These are phyloP conservation scores for Coemansia sp. DNA, from an alignment of 192 early-diverging fungal species.

Conservation along the genomic window DNA sequence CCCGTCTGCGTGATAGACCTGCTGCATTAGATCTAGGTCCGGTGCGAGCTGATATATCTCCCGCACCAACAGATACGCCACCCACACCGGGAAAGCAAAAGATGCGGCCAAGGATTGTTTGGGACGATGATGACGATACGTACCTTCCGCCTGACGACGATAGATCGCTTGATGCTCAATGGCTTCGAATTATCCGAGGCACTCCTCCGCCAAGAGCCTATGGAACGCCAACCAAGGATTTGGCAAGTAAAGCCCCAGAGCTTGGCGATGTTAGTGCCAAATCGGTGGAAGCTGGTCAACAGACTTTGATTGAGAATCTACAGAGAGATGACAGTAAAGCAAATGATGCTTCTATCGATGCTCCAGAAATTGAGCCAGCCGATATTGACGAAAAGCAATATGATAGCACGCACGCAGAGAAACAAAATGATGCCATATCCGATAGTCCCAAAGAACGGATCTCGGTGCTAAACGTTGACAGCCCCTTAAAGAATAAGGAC, in stretches of 20 bases:
- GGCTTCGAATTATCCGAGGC: conserved; percentile 50
- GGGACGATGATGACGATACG: conserved; percentile 36
- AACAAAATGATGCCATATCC: too few relatives aligned
- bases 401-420: not conserved
- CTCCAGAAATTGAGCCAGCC: not conserved
- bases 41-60: conserved; percentile 19
- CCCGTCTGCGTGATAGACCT: not conserved
- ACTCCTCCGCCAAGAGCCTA: conserved; percentile 34
- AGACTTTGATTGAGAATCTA: not conserved
- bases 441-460: not conserved
- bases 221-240: conserved; percentile 1
- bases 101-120: conserved; percentile 29
- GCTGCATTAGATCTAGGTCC: not conserved
- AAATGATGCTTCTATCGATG: not conserved
- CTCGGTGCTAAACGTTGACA: conserved; percentile 3
- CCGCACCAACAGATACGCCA: conserved; percentile 10
- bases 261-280: not conserved
- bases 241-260: not conserved
- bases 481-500: conserved; percentile 25
- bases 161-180: conserved; percentile 45
- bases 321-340: not conserved
- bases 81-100: conserved; percentile 34
- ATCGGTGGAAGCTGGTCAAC: not conserved
- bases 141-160: conserved; percentile 25
- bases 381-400: not conserved